phyloP scores from a whole-genome alignment of 2,329 filamentous ascomycete genomes.

The Pseudocercospora pini-densiflorae region DNA sequence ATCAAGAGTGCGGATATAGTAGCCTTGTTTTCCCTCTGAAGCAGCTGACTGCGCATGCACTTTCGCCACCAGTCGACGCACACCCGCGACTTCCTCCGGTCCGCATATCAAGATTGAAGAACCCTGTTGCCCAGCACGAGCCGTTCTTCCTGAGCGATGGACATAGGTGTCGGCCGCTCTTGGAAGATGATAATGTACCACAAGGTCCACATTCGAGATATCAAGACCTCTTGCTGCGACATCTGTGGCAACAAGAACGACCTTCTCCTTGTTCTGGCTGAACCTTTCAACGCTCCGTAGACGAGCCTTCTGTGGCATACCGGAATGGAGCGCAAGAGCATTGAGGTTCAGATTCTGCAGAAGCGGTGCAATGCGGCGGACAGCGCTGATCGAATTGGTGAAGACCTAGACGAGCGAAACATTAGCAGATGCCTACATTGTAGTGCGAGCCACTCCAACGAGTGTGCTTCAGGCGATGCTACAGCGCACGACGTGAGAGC shows the following conservation, averaged over 20 bases:
- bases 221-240: conserved; percentile 93
- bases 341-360: conserved; percentile 80
- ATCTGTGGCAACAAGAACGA: conserved; percentile 86
- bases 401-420: conserved; percentile 53
- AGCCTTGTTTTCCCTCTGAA: conserved; percentile 50
- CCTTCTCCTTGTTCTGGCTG: conserved; percentile 30
- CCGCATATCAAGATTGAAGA: conserved; percentile 86
- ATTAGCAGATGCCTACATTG: too few species aligned
- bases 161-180: conserved; percentile 92
- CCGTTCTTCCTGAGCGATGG: conserved; percentile 91
- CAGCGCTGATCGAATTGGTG: conserved; percentile 92
- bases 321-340: conserved; percentile 81
- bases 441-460: too few species aligned
- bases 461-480: too few species aligned
- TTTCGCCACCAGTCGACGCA: conserved; percentile 81
- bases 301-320: conserved; percentile 95
- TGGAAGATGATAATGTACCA: conserved; percentile 95
- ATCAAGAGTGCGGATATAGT: conserved; percentile 79
- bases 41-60: conserved; percentile 69
- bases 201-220: conserved; percentile 84
- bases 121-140: conserved; percentile 77
- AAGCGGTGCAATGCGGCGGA: conserved; percentile 82
- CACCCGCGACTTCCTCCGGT: conserved; percentile 87
- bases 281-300: conserved; percentile 93
- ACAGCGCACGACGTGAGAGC: too few species aligned